Evolutionary conservation across 2,329 filamentous ascomycete genomes (phyloP), one percentile per base, ranked within the genome.

Genomic region (Exophiala bonariae): DNA sequence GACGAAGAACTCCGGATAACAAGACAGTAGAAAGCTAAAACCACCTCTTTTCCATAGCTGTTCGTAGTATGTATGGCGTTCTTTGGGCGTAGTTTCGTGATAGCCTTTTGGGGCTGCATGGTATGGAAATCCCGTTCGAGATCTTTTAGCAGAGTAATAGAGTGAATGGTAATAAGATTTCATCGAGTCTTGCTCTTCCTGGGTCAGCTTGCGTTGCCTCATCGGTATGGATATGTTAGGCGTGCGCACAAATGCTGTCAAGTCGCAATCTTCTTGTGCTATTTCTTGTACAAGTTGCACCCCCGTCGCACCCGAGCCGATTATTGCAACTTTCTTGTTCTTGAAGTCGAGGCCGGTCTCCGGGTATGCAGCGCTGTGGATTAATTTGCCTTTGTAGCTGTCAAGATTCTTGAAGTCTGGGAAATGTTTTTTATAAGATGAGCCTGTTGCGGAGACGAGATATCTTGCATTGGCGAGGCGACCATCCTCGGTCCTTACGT

Each of bases 201-300:
- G 61, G 2, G 69, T 71, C 23, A 83, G 62, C 0, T 66, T 45
- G 3, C 67, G 65, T 48, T 78, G 73, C 3, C 71, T 67, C 80
- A 87, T 84, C 0, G 82, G 81, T 1, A 86, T 58, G 1, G 78
- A 78, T 4, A 82, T 65, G 54, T 86, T 87, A 0, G 83, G 83
- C 1, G 81, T 86, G 10, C 83, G 75, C 57, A 86, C 81, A 62
- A 85, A 67, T 1, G 66, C 58, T 2, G 66, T 74, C 11, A 87
- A 54, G 1, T 76, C 63, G 3, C 68, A 71, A 0, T 74, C 80
- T 7, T 72, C 61, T 3, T 76, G 75, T 2, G 74, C 78, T 61
- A 77, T 78, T 38, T 80, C 80, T 52, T 87, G 83, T 0, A 76
- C 73, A 34, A 83, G 76, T 56, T 86, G 82, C 1, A 85, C 76